Base-by-base conservation (phyloP, 75 land plant genomes). In the Chamaecyparis obtusa region DNA sequence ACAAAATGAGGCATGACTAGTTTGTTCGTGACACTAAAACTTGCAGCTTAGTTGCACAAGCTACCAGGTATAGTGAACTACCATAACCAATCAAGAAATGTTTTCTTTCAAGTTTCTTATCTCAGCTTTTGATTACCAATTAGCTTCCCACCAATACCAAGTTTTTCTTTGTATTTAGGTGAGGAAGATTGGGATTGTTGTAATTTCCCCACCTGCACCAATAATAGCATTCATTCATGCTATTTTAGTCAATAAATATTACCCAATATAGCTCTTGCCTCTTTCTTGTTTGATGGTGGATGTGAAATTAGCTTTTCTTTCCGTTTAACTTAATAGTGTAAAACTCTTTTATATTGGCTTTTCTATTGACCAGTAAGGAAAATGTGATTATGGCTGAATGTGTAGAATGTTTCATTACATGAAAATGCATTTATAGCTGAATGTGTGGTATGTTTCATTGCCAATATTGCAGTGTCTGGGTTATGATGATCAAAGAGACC, bases 1-100 rank as follows among this genome's bases (percentile, higher is more conserved):
- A 96, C 86, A 93, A 94, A 13, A 91, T 96, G 95, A 91, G 95
- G 16, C 90, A 96, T 16, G 96, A 96, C 83, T 96, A 92, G 92
- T 83, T 95, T 46, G 93, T 96, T 5, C 90, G 96, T 30, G 95
- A 95, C 84, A 87, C 86, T 74, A 86, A 86, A 37, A 91, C 96
- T 46, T 90, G 92, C 16, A 64, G 90, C 32, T 86, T 94, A 48
- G 89, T 95, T 15, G 90, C 94, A 60, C 86, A 93, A 87, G 98
- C 96, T 27, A 95, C 98, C 71, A 96, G 97, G 97, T 95, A n/a
- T 39, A 21, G 24, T 19, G 24, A 57, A 57, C 64, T 57, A 21
- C 55, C 55, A 51, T 51, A 51, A 51, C 2, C 55, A 51, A 51
- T 51, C 55, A 51, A 14, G 36, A 5, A 32, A 75, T 75, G 1